Evolutionary conservation across 2,329 filamentous ascomycete species (phyloP).

Genomic region (Neofusicoccum kwambonambiense): DNA sequence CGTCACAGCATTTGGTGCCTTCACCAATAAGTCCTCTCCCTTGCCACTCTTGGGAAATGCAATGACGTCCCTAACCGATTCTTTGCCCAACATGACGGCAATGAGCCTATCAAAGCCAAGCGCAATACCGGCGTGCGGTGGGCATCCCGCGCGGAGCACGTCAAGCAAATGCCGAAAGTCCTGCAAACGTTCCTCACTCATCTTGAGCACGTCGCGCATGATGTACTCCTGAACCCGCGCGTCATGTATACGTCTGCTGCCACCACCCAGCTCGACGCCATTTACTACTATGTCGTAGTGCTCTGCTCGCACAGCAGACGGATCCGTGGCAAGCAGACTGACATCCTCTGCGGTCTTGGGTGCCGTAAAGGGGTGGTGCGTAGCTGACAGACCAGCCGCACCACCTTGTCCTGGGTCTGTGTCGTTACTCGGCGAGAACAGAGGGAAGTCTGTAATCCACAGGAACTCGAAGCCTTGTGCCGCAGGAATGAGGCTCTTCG

Average conservation of each 20-base stretch:
- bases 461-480: constrained; percentile 63
- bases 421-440: constrained; percentile 74
- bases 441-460: constrained; percentile 88
- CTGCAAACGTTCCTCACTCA: constrained; percentile 67
- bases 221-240: constrained; percentile 80
- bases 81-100: constrained; percentile 72
- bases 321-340: constrained; percentile 69
- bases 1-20: constrained; percentile 69
- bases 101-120: constrained; percentile 87
- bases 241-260: constrained; percentile 87
- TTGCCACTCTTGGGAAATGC: constrained; percentile 93
- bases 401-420: constrained; percentile 77
- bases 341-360: constrained; percentile 72
- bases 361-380: constrained; percentile 95
- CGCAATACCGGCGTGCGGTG: constrained; percentile 91
- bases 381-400: constrained; percentile 74
- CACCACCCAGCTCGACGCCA: constrained; percentile 89
- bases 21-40: constrained; percentile 81
- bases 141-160: constrained; percentile 80
- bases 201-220: constrained; percentile 78
- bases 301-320: constrained; percentile 72
- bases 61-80: constrained; percentile 88
- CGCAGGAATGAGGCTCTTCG: constrained; percentile 55
- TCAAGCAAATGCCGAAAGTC: constrained; percentile 85
- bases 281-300: constrained; percentile 97